Conservation (phyloP, 805 yeast species). For the Cyberlindnera maclurae region DNA sequence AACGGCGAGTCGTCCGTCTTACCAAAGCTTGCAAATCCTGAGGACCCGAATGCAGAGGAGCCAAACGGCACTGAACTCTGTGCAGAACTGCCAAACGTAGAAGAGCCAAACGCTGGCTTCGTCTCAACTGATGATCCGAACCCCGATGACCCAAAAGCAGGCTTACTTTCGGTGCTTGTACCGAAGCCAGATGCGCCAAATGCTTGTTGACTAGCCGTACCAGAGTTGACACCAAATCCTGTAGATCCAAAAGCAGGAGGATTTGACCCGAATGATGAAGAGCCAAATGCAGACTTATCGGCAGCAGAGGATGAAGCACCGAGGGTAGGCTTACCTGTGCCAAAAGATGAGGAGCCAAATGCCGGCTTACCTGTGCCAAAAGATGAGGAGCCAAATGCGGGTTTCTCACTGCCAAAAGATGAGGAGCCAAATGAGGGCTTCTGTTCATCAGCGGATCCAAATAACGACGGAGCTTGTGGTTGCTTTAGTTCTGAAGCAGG, state of each 20-base stretch:
- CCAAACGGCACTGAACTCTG: constrained; percentile 7
- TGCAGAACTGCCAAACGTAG: constrained; percentile 14
- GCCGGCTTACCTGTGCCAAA: too few relatives aligned
- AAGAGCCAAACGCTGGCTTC: constrained; percentile 19
- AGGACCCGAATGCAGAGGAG: constrained; percentile 16
- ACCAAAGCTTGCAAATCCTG: constrained; percentile 7
- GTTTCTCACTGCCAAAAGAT: too few relatives aligned
- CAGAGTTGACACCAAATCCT: constrained; percentile 12
- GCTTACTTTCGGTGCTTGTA: constrained; percentile 11
- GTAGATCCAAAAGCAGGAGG: constrained; percentile 10
- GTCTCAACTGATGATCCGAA: constrained; percentile 11
- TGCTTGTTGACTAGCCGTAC: constrained; percentile 1
- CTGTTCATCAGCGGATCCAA: not conserved
- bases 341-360: too few relatives aligned
- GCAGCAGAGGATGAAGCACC: not conserved
- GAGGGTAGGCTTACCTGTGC: too few relatives aligned
- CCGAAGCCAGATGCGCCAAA: constrained; percentile 17
- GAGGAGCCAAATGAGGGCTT: too few relatives aligned
- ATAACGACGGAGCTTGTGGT: too few relatives aligned
- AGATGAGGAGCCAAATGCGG: too few relatives aligned
- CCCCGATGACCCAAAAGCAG: constrained; percentile 9
- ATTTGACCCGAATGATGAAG: constrained; percentile 3
- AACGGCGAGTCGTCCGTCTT: constrained; percentile 7
- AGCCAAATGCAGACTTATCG: constrained; percentile 13
- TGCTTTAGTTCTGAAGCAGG: too few relatives aligned